These are phyloP conservation scores for Penicillium coprophilum DNA, from an alignment of 495 filamentous ascomycete species.

Conservation along the genomic window DNA sequence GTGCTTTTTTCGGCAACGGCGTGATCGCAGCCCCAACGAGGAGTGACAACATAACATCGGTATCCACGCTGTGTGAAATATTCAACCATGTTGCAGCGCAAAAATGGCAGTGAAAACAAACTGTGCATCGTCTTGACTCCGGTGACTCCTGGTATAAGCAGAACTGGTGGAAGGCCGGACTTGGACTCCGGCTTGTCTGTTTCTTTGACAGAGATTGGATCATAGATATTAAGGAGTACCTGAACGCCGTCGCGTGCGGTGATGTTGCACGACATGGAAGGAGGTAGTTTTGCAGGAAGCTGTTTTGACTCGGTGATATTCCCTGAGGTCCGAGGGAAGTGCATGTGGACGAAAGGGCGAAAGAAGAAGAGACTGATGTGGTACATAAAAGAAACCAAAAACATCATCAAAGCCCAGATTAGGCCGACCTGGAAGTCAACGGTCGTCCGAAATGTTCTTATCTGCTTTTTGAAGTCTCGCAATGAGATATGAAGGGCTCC, in stretches of 20 bases:
- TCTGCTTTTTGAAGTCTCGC: slow-evolving; percentile 56
- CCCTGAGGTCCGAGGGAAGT: not conserved
- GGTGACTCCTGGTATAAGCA: slow-evolving; percentile 50
- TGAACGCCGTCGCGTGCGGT: not conserved
- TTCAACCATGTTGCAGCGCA: slow-evolving; percentile 62
- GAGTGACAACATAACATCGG: slow-evolving; percentile 56
- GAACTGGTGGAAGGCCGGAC: not conserved
- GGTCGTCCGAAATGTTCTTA: slow-evolving; percentile 49
- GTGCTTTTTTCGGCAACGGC: slow-evolving; percentile 55
- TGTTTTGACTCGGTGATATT: not conserved
- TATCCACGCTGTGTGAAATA: slow-evolving; percentile 62
- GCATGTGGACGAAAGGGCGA: slow-evolving; percentile 43
- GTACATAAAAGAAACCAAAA: slow-evolving; percentile 54
- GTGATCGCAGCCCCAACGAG: slow-evolving; percentile 59
- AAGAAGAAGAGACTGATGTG: slow-evolving; percentile 57
- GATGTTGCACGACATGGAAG: not conserved
- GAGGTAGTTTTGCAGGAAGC: not conserved
- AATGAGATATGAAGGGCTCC: slow-evolving; percentile 60
- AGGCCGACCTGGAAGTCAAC: not conserved
- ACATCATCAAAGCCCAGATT: slow-evolving; percentile 5
- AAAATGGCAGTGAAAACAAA: slow-evolving; percentile 64
- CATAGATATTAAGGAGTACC: not conserved
- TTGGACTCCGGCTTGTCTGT: too few species aligned
- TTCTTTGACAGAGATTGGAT: not conserved
- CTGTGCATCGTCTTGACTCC: slow-evolving; percentile 63